Conservation (phyloP, 2,329 filamentous ascomycete genomes). For the Fusarium vanettenii region DNA sequence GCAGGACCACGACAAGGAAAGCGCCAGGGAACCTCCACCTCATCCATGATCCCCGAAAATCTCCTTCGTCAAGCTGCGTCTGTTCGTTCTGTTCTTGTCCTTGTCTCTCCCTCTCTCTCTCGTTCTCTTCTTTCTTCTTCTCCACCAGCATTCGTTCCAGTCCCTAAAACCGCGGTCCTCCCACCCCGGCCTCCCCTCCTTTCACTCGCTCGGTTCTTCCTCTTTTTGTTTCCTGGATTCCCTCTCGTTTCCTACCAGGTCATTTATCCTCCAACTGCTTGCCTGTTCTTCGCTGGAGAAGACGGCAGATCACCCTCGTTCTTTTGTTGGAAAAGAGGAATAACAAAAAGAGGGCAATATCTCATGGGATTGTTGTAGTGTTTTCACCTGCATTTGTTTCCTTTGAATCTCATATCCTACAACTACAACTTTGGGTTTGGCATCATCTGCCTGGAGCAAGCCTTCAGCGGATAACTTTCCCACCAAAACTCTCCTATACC, state of each 20-base stretch:
- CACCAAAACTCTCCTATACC: conserved; percentile 17
- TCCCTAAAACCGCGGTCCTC: conserved; percentile 40
- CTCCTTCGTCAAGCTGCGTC: conserved; percentile 36
- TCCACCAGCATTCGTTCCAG: conserved; percentile 37
- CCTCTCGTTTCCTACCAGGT: conserved; percentile 31
- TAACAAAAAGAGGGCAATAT: conserved; percentile 6
- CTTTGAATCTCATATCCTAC: conserved; percentile 22
- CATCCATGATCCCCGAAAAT: conserved; percentile 36
- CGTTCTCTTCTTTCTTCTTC: conserved; percentile 26
- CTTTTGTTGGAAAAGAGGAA: conserved; percentile 35
- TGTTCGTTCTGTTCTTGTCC: conserved; percentile 24
- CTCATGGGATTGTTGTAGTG: conserved; percentile 22
- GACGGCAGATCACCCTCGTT: conserved; percentile 14
- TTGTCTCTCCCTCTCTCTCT: conserved; percentile 25
- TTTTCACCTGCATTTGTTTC: conserved; percentile 34
- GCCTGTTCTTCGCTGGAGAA: neutral
- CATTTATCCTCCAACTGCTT: conserved; percentile 14
- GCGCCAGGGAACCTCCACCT: conserved; percentile 33
- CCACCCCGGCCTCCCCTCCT: conserved; percentile 28
- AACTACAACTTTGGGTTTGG: conserved; percentile 35
- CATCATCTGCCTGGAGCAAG: conserved; percentile 41
- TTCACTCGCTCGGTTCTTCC: conserved; percentile 18
- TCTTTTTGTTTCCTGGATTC: conserved; percentile 28
- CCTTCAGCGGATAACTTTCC: conserved; percentile 31
- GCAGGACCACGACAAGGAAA: conserved; percentile 22